Evolutionary conservation across 306 rosid genomes (phyloP).

Genomic region (Rubus idaeus): DNA sequence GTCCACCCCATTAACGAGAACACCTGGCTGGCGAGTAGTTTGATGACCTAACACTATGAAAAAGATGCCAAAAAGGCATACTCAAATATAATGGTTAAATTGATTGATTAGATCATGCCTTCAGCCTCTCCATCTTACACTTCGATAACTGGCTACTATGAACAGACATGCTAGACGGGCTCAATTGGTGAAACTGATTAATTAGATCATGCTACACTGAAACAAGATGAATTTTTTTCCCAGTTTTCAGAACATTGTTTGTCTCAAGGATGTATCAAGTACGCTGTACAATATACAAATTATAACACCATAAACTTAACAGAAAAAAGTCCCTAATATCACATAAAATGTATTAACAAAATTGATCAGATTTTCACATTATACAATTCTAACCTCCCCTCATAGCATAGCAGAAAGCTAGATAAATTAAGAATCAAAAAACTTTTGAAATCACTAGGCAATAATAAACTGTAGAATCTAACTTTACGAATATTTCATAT

Average conservation of each 20-base stretch:
- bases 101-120: neutral
- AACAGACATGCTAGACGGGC: neutral
- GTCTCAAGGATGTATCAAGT: neutral
- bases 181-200: neutral
- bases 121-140: neutral
- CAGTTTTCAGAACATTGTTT: neutral
- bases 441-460: neutral
- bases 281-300: neutral
- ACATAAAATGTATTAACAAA: neutral
- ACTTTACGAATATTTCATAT: neutral
- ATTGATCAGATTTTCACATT: neutral
- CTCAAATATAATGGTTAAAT: neutral
- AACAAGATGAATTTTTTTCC: neutral
- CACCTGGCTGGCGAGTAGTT: neutral
- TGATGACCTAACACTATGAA: neutral
- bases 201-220: neutral
- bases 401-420: neutral
- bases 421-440: neutral
- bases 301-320: neutral
- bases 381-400: neutral
- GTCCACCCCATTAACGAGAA: neutral
- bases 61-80: neutral
- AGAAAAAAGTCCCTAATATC: neutral
- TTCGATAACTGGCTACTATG: neutral
- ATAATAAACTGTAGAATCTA: neutral